Conservation (phyloP, 2,329 filamentous ascomycete species). For the Dothideomycetidae sp. region DNA sequence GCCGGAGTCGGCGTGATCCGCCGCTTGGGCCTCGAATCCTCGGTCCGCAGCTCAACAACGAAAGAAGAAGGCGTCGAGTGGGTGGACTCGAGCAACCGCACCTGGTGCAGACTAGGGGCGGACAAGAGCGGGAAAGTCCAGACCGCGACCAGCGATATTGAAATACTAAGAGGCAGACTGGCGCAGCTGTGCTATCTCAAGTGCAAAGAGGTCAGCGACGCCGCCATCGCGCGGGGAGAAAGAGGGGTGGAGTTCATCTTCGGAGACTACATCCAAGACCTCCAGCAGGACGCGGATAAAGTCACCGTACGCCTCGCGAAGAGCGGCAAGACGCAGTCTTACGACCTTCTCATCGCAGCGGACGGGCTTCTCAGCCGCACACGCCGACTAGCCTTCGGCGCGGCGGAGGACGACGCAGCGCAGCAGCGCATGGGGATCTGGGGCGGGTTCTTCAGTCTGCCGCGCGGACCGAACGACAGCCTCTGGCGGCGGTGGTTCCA, state of each 20-base stretch:
- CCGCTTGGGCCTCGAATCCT: slow-evolving; percentile 19
- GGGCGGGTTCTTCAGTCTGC: slow-evolving; percentile 21
- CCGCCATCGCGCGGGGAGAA: slow-evolving; percentile 16
- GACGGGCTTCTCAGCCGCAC: slow-evolving; percentile 21
- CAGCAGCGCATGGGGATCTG: slow-evolving; percentile 18
- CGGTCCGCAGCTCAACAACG: slow-evolving; percentile 16
- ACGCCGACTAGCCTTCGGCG: slow-evolving; percentile 18
- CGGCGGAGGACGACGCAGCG: slow-evolving; percentile 11
- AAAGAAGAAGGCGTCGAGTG: slow-evolving; percentile 19
- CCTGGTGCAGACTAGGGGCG: slow-evolving; percentile 15
- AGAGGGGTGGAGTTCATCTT: slow-evolving; percentile 19
- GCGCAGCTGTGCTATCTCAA: slow-evolving; percentile 16
- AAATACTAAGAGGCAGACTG: slow-evolving; percentile 20
- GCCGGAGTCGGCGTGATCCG: slow-evolving; percentile 18
- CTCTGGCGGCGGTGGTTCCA: slow-evolving; percentile 21
- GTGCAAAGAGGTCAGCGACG: slow-evolving; percentile 14
- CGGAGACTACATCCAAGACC: slow-evolving; percentile 15
- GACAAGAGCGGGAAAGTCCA: slow-evolving; percentile 17
- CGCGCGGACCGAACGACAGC: slow-evolving; percentile 14
- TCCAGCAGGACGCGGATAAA: slow-evolving; percentile 16
- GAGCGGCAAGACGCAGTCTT: slow-evolving; percentile 12
- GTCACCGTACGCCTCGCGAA: slow-evolving; percentile 19
- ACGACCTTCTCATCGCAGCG: slow-evolving; percentile 21
- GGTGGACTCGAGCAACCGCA: slow-evolving; percentile 16
- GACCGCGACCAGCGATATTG: slow-evolving; percentile 20